phyloP scores from a whole-genome alignment of 129 eudicot genomes.

The Scalesia atractyloides region DNA sequence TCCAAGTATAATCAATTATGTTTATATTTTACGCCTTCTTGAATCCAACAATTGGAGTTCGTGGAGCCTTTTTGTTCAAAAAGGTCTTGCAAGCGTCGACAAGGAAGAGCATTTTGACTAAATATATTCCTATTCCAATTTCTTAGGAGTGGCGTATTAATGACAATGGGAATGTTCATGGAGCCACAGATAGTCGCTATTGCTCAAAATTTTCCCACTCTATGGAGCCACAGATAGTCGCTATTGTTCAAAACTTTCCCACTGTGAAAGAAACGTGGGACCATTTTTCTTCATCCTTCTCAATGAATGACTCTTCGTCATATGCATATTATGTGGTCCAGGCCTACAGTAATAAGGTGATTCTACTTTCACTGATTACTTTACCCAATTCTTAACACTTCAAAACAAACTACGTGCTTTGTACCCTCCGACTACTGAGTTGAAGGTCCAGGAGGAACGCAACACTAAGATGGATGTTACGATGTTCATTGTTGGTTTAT shows the following conservation, averaged over 20 bases:
- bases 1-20: not conserved
- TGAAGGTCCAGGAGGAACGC: constrained; percentile 3
- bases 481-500: not conserved
- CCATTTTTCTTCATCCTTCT: not conserved
- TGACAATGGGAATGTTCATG: not conserved
- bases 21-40: not conserved
- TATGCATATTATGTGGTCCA: not conserved
- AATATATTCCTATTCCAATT: not conserved
- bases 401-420: not conserved
- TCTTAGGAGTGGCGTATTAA: not conserved
- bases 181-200: too few relatives aligned
- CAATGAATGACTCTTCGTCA: not conserved
- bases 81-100: not conserved
- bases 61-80: not conserved
- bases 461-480: not conserved
- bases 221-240: not conserved
- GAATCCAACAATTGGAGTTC: not conserved
- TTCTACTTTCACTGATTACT: not conserved
- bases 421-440: not conserved
- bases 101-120: constrained; percentile 1
- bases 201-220: not conserved
- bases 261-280: not conserved
- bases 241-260: not conserved
- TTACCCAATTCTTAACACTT: not conserved
- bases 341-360: constrained; percentile 6